These are phyloP conservation scores for Melaleuca quinquenervia DNA, from an alignment of 345 rosid species.

Conservation along the genomic window DNA sequence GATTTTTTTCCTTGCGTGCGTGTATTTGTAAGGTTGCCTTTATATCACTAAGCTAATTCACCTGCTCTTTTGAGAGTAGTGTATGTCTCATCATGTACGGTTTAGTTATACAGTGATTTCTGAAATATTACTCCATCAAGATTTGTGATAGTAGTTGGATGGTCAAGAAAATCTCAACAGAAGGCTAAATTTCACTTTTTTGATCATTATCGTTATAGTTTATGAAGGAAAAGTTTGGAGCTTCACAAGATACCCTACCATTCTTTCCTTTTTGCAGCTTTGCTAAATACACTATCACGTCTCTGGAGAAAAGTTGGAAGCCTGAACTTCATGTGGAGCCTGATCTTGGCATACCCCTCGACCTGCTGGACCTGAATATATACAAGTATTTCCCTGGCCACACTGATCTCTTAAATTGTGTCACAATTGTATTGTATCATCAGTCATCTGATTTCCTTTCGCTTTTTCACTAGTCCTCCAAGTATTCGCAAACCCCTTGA, in stretches of 20 bases:
- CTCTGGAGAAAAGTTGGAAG: constrained; percentile 82
- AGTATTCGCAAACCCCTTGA: constrained; percentile 51
- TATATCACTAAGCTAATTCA: not conserved
- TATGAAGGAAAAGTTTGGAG: not conserved
- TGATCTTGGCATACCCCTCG: constrained; percentile 97
- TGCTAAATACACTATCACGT: constrained; percentile 79
- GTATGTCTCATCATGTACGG: not conserved
- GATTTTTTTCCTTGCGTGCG: not conserved
- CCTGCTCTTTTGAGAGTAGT: not conserved
- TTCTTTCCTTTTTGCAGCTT: constrained; percentile 31
- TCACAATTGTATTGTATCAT: not conserved
- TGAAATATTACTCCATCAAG: not conserved
- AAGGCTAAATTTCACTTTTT: not conserved
- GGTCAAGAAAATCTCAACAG: not conserved
- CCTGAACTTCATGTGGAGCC: constrained; percentile 90
- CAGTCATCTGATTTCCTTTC: constrained; percentile 3
- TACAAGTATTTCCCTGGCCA: constrained; percentile 54
- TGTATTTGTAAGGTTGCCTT: not conserved
- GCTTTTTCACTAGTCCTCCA: constrained; percentile 47
- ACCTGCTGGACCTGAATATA: constrained; percentile 90
- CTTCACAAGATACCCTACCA: not conserved
- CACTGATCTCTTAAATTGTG: not conserved
- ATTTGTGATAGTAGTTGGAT: not conserved
- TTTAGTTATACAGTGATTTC: not conserved
- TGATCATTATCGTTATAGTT: not conserved